phyloP scores from a whole-genome alignment of 2,329 filamentous ascomycete genomes.

The Ilyonectria sp. region DNA sequence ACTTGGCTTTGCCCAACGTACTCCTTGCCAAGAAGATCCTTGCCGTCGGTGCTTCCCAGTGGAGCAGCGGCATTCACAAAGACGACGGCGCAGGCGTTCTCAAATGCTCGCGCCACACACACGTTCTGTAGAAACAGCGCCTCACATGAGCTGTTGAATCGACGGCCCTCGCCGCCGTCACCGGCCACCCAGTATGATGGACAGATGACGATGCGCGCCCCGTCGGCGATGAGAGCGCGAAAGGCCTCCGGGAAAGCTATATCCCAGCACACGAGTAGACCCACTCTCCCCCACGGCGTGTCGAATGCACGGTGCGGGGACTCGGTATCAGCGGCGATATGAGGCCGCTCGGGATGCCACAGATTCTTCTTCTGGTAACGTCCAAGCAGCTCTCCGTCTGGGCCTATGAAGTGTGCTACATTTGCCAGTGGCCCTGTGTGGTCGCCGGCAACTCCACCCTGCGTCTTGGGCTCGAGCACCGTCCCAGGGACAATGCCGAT shows the following conservation, averaged over 20 bases:
- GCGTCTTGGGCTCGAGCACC: slow-evolving; percentile 4
- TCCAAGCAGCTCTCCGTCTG: no score
- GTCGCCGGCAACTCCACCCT: no score
- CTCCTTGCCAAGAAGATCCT: background rate
- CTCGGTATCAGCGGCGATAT: no score
- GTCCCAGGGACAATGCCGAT: slow-evolving; percentile 3
- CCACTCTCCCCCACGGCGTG: background rate
- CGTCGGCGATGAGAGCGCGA: background rate
- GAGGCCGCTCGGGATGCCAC: no score
- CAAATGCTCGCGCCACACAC: background rate
- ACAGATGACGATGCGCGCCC: background rate
- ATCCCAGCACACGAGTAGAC: background rate
- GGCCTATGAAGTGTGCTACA: background rate
- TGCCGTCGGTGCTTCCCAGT: no score
- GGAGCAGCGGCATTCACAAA: slow-evolving; percentile 4
- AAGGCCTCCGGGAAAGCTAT: slow-evolving; percentile 2
- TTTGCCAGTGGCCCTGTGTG: no score
- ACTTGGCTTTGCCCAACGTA: background rate
- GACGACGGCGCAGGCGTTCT: slow-evolving; percentile 3
- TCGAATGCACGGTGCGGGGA: background rate
- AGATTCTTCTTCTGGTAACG: no score
- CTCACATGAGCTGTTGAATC: background rate
- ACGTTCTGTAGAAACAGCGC: background rate
- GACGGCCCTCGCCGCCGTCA: background rate
- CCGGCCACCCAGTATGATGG: slow-evolving; percentile 1